Evolutionary conservation across 2,329 filamentous ascomycete species (phyloP).

Genomic region (Epichloe sibirici): DNA sequence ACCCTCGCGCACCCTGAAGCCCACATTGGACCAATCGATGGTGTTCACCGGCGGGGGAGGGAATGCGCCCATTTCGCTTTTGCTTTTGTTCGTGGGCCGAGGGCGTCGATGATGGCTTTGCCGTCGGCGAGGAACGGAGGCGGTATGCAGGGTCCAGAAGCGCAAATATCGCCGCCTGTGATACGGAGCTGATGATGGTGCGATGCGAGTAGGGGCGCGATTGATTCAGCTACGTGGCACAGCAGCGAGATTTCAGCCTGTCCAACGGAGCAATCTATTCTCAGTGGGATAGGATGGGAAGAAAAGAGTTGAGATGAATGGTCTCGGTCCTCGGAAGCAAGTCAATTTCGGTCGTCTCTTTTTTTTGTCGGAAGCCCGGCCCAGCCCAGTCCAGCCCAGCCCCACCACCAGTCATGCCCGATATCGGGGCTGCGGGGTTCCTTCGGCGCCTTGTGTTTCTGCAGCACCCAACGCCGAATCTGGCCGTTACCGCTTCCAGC

Average conservation of each 20-base stretch:
- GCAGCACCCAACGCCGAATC: too few relatives aligned
- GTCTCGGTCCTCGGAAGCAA: too few relatives aligned
- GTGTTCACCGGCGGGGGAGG: constrained; percentile 67
- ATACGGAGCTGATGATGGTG: neutral
- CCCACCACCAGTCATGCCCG: neutral
- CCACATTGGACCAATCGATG: constrained; percentile 89
- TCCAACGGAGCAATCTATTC: too few relatives aligned
- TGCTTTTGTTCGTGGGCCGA: constrained; percentile 12
- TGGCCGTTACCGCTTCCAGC: too few relatives aligned
- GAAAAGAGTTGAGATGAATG: neutral
- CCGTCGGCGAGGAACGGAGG: neutral
- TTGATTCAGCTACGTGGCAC: neutral
- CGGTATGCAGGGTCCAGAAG: neutral
- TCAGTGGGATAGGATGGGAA: neutral
- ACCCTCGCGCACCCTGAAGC: constrained; percentile 89
- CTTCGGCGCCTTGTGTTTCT: neutral
- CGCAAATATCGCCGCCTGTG: neutral
- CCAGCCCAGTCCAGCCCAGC: neutral
- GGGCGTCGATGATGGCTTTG: constrained; percentile 13
- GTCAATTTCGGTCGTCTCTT: neutral
- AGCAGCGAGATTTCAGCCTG: neutral
- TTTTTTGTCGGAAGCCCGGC: neutral
- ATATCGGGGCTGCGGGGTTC: constrained; percentile 5
- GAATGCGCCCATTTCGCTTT: constrained; percentile 39
- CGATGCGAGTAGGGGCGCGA: neutral